Evolutionary conservation across 768 basidiomycete genomes (phyloP), one percentile per base, ranked within the genome.

Genomic region (Phlebiopsis flavidoalba): DNA sequence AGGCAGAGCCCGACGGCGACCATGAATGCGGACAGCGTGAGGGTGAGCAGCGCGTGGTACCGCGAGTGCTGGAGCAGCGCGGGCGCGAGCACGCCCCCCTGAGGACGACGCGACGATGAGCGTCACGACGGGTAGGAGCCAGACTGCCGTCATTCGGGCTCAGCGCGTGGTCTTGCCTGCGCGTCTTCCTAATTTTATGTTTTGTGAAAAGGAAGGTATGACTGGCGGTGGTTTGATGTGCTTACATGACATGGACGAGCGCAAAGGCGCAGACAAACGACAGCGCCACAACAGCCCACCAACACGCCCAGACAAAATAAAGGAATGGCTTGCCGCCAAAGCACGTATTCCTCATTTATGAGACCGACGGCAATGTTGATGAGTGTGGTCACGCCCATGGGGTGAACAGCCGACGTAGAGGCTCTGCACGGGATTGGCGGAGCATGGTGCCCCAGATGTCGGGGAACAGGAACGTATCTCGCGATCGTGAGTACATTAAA

Each of bases 41-140:
- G 61, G 5, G 88, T 87, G 24, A 87, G 68, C 46, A 86, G 74
- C 1, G 87, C 86, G 62, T 80, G 72, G 0, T 70, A 63, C 1
- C 74, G 68, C 35, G 83, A 81, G 67, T 79, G 75, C 10, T 72
- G 60, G 10, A 76, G 63, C 4, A 93, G 69, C 3, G 83, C 75
- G 1, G 71, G 66, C 0, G 84, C 83, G 22, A 92, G 70, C 46
- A 86, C 71, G 0, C 80, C 86, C 1, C n/a, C 90, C 90, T 0
- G 84, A 76, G 0, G 91, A 86, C 0, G 88, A 79, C 1, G 82
- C 83, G 67, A 93, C 91, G 48, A 88, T 80, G 15, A 87, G 78
- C 0, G 90, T 83, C 3, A 93, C 86, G 11, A 90, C 81, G 0
- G 91, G 91, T 33, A 93, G 83, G 8, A 92, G 75, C 89, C 90